phyloP scores from a whole-genome alignment of 2,329 filamentous ascomycete genomes.

The Fusarium acutatum region DNA sequence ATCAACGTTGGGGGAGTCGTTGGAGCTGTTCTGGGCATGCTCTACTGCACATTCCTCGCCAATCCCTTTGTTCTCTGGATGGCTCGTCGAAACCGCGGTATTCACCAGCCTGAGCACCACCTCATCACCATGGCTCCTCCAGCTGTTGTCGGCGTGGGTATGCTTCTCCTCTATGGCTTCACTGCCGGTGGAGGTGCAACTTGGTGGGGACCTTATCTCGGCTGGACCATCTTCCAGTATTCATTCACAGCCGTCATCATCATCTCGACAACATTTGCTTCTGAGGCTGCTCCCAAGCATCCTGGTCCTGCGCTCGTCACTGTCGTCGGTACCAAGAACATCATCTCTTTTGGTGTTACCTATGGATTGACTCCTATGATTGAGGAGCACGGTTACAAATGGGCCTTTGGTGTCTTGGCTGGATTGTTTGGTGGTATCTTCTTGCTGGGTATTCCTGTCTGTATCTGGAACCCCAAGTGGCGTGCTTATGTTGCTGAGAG shows the following conservation, averaged over 20 bases:
- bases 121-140: slow-evolving; percentile 23
- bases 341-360: slow-evolving; percentile 5
- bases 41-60: slow-evolving; percentile 6
- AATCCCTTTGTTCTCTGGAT: slow-evolving; percentile 17
- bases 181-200: neutral
- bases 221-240: slow-evolving; percentile 16
- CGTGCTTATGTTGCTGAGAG: slow-evolving; percentile 10
- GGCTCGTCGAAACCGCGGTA: slow-evolving; percentile 20
- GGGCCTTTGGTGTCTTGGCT: slow-evolving; percentile 4
- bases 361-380: slow-evolving; percentile 9
- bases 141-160: slow-evolving; percentile 15
- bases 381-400: neutral
- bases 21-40: neutral
- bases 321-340: slow-evolving; percentile 9
- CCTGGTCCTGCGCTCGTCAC: slow-evolving; percentile 9
- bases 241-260: slow-evolving; percentile 6
- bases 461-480: slow-evolving; percentile 23
- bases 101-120: slow-evolving; percentile 25
- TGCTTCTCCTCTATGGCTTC: slow-evolving; percentile 21
- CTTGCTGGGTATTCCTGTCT: slow-evolving; percentile 24
- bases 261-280: slow-evolving; percentile 5
- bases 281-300: slow-evolving; percentile 11
- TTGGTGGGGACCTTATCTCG: slow-evolving; percentile 11
- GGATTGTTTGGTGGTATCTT: slow-evolving; percentile 24
- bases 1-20: slow-evolving; percentile 1